Conservation (phyloP, 73 alveolate genomes). For the Stentor coeruleus region DNA sequence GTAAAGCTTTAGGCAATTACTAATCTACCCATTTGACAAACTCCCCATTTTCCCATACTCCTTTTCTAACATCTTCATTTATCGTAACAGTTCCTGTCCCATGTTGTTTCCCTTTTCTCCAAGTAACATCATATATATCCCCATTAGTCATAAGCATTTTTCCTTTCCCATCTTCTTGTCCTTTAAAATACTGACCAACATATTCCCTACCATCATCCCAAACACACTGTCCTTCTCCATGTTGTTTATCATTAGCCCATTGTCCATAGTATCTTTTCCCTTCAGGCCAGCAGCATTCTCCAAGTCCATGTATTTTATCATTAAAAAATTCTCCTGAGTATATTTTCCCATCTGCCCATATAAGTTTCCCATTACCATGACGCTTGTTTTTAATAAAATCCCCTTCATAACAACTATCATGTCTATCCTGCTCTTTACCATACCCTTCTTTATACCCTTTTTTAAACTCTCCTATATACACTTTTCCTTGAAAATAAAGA, state of each 20-base stretch:
- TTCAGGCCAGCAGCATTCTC: background rate
- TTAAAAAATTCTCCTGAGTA: background rate
- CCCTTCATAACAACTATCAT: background rate
- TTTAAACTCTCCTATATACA: background rate
- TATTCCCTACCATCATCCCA: background rate
- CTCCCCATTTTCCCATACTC: no score
- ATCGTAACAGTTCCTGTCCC: background rate
- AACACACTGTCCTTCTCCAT: background rate
- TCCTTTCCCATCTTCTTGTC: background rate
- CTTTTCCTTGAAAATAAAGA: no score
- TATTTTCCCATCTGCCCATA: background rate
- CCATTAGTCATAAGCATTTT: background rate
- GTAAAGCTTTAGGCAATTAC: no score
- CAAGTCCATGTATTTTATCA: background rate
- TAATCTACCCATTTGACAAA: no score
- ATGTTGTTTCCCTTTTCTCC: background rate
- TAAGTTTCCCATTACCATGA: background rate
- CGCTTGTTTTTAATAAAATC: background rate
- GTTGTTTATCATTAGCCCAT: background rate
- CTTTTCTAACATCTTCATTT: no score
- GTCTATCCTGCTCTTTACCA: background rate
- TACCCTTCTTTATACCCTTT: conserved; percentile 1
- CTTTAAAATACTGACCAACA: background rate
- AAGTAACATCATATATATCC: background rate
- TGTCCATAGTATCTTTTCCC: background rate